phyloP scores from a whole-genome alignment of 192 early-diverging fungal species.

The Oehlia diaphana region DNA sequence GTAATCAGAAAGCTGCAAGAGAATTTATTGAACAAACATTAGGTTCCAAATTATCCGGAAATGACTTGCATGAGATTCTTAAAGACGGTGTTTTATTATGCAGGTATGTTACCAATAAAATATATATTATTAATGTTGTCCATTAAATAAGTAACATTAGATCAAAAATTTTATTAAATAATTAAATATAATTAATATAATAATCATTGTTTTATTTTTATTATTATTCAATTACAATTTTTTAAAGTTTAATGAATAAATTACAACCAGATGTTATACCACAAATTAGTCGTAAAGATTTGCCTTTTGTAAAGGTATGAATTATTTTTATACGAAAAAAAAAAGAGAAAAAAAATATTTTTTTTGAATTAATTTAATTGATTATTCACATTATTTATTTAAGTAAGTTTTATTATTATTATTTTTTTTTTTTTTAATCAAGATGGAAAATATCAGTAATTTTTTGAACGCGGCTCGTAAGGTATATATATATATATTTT shows the following conservation, averaged over 20 bases:
- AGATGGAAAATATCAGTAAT: slow-evolving; percentile 86
- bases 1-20: slow-evolving; percentile 62
- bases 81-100: slow-evolving; percentile 80
- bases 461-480: slow-evolving; percentile 67
- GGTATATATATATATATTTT: no score
- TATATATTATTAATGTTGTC: not conserved
- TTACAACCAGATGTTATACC: slow-evolving; percentile 72
- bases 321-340: not conserved
- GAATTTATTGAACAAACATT: slow-evolving; percentile 65
- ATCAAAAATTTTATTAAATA: not conserved
- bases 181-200: not conserved
- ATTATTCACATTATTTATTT: slow-evolving; percentile 6
- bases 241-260: slow-evolving; percentile 68
- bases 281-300: slow-evolving; percentile 65
- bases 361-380: not conserved
- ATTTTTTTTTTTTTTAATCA: no score
- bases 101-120: slow-evolving; percentile 48
- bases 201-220: not conserved
- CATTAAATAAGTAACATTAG: slow-evolving; percentile 10
- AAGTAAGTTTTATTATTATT: not conserved
- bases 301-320: slow-evolving; percentile 72
- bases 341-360: not conserved
- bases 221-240: not conserved
- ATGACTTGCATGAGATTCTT: slow-evolving; percentile 59
- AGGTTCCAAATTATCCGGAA: slow-evolving; percentile 52